Base-by-base conservation (phyloP, 495 filamentous ascomycete genomes). In the Daldinia caldariorum region DNA sequence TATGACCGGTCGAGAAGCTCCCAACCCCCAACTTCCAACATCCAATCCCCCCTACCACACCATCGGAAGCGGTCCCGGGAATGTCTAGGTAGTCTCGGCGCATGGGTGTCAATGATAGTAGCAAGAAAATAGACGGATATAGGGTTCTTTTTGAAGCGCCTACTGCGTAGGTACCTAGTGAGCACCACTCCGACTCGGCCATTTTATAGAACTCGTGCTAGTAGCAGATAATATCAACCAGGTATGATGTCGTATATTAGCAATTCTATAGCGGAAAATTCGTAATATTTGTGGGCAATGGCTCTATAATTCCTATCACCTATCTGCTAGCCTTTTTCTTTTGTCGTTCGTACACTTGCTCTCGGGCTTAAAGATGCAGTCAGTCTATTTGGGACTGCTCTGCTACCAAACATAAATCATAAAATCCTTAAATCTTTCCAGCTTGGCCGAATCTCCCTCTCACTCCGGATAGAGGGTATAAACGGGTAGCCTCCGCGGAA, bases 231-330 rank as follows among this genome's bases (percentile, higher is more conserved):
- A 49, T 50, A 60, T 41, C 45, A 41, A 14, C 51, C n/a, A 39
- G 58, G 66, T 37, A 10, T 55, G 59, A 13, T 34, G 6, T 54
- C 65, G 34, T 37, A 20, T 34, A 61, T 70, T 50, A 60, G 63
- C 66, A 13, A 14, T 32, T 32, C 2, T 43, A 38, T 58, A 55
- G 31, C 14, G 12, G 31, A 5, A 49, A 16, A 71, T 67, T 76
- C 74, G 74, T 71, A 65, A 65, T 76, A 69, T 47, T 61, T 47
- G 66, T 56, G 61, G 31, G 10, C 32, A 57, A 67, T 78, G 70
- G 16, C 51, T 57, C 49, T 61, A 69, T 67, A 50, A 34, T 49
- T n/a, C 63, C 63, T 56, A 31, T 39, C 58, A 54, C 8, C 16
- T 20, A 12, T 22, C 43, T 47, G 7, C 43, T 47, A 4, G 18